These are phyloP conservation scores for Cornus florida DNA, from an alignment of 148 eudicot genomes.

Conservation along the genomic window DNA sequence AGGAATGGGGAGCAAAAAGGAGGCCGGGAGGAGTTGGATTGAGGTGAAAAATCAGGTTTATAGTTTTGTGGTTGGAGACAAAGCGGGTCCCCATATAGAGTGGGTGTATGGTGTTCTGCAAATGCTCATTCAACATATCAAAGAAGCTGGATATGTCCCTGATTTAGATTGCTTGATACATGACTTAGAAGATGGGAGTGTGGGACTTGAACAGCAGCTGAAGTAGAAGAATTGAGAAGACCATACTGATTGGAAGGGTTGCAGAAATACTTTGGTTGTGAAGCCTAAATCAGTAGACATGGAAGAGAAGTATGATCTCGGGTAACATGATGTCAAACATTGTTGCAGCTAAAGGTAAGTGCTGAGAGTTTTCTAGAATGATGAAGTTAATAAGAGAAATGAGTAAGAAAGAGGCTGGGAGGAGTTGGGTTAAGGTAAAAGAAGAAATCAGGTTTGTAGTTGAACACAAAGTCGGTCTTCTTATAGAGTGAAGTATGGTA, in stretches of 20 bases:
- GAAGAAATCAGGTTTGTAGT: too few species aligned
- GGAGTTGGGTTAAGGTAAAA: too few species aligned
- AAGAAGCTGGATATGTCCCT: constrained; percentile 28
- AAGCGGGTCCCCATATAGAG: constrained; percentile 48
- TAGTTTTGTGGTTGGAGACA: constrained; percentile 77
- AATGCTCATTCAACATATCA: constrained; percentile 51
- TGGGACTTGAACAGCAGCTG: constrained; percentile 13
- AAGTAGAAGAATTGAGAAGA: background rate
- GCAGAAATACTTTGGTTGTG: background rate
- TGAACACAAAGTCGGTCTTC: too few species aligned
- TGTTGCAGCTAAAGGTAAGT: constrained; percentile 83
- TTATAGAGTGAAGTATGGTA: too few species aligned
- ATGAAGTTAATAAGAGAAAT: constrained; percentile 66
- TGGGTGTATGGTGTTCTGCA: constrained; percentile 47
- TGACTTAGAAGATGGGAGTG: constrained; percentile 31
- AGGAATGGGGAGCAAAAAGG: constrained; percentile 68
- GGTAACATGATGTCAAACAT: constrained; percentile 46
- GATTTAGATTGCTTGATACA: constrained; percentile 31
- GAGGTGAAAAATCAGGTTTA: constrained; percentile 53
- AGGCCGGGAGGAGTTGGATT: constrained; percentile 88
- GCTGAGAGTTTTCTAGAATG: constrained; percentile 67
- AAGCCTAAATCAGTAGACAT: background rate
- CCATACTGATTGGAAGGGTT: background rate
- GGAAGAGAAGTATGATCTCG: background rate
- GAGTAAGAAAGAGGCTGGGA: constrained; percentile 36